A percentile compares a stretch with the other conserved stretches of the same genome.
Evolutionary conservation across 495 filamentous ascomycete genomes (phyloP).

Genomic region (Letharia columbiana): DNA sequence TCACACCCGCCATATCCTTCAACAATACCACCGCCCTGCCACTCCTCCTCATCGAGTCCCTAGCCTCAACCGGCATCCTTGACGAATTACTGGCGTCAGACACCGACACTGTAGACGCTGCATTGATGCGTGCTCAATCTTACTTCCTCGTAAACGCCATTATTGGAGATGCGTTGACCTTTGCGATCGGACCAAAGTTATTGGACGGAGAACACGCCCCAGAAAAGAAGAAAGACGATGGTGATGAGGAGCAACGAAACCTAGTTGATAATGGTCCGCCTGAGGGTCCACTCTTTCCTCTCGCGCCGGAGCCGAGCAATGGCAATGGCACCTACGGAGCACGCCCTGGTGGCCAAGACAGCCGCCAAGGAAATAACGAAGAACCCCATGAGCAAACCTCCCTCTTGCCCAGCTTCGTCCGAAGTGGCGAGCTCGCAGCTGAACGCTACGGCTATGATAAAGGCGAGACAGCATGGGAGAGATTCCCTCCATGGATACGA

Average conservation of each 20-base stretch:
- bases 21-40: constrained; percentile 72
- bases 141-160: constrained; percentile 64
- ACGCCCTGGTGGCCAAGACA: constrained; percentile 20
- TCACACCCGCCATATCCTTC: constrained; percentile 58
- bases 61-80: constrained; percentile 58
- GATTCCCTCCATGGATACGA: constrained; percentile 32
- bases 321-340: constrained; percentile 22
- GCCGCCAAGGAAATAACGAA: constrained; percentile 22
- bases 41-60: constrained; percentile 55
- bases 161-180: constrained; percentile 54
- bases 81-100: constrained; percentile 40
- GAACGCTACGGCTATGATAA: constrained; percentile 26
- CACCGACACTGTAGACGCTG: constrained; percentile 40
- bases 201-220: constrained; percentile 42
- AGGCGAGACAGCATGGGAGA: constrained; percentile 32
- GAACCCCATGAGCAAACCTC: constrained; percentile 42
- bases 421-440: constrained; percentile 23
- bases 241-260: constrained; percentile 21
- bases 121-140: constrained; percentile 55
- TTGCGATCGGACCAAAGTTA: constrained; percentile 55
- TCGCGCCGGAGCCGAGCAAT: constrained; percentile 21
- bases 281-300: constrained; percentile 10
- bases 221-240: constrained; percentile 27
- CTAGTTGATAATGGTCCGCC: constrained; percentile 23
- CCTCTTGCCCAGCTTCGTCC: constrained; percentile 36